A percentile compares a stretch with the other conserved stretches of the same genome.
phyloP scores from a whole-genome alignment of 352 stramenopile genomes.

The Phytophthora melonis region DNA sequence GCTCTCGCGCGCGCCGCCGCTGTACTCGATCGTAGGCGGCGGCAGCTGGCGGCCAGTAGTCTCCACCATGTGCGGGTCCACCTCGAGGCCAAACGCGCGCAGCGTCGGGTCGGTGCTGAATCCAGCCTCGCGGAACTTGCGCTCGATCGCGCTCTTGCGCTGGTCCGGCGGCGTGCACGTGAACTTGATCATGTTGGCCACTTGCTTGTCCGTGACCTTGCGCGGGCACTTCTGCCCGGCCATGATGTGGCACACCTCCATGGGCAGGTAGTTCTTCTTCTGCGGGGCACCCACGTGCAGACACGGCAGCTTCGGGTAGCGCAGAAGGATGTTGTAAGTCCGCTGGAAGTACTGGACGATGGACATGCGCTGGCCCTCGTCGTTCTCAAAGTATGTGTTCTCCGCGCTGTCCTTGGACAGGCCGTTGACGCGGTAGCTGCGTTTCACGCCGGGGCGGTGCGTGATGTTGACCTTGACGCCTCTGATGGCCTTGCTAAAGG shows the following conservation, averaged over 20 bases:
- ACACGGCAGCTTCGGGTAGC: slow-evolving; percentile 80
- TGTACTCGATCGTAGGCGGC: slow-evolving; percentile 64
- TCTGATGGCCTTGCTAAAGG: slow-evolving; percentile 63
- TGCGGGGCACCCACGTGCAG: slow-evolving; percentile 79
- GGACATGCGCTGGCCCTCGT: slow-evolving; percentile 54
- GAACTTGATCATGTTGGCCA: slow-evolving; percentile 85
- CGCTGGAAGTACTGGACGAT: slow-evolving; percentile 70
- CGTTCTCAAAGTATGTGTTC: slow-evolving; percentile 70
- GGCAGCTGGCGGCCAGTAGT: slow-evolving; percentile 56
- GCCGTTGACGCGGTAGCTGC: slow-evolving; percentile 74
- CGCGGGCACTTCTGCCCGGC: slow-evolving; percentile 76
- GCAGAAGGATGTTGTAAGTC: slow-evolving; percentile 61
- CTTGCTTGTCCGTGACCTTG: slow-evolving; percentile 84
- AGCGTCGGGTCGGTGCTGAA: slow-evolving; percentile 66
- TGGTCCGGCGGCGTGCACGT: slow-evolving; percentile 65
- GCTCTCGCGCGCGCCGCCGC: slow-evolving; percentile 46
- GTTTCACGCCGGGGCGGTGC: slow-evolving; percentile 65
- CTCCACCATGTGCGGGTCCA: slow-evolving; percentile 65
- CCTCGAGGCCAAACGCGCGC: slow-evolving; percentile 63
- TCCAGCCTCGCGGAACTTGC: slow-evolving; percentile 63
- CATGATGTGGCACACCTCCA: slow-evolving; percentile 84
- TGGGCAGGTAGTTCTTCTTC: slow-evolving; percentile 85
- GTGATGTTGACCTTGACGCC: slow-evolving; percentile 76
- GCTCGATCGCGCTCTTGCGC: slow-evolving; percentile 68
- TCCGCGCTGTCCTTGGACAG: slow-evolving; percentile 53